These are phyloP conservation scores for Aspergillus bertholletiae DNA, from an alignment of 495 filamentous ascomycete genomes.

Conservation along the genomic window DNA sequence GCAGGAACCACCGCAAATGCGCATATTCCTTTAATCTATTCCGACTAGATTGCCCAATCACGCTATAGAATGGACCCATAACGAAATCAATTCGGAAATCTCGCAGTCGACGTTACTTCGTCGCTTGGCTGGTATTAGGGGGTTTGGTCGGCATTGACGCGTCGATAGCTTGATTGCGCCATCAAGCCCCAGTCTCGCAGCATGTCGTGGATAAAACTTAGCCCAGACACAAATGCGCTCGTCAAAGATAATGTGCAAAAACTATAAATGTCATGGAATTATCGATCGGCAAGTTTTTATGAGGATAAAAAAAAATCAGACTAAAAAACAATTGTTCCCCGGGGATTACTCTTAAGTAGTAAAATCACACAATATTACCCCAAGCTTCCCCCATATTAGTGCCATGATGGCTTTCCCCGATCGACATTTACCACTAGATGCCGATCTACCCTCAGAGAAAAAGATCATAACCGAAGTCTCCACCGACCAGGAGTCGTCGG, in stretches of 20 bases:
- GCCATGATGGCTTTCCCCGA: background rate
- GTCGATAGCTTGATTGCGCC: conserved; percentile 1
- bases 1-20: too few species aligned
- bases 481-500: background rate
- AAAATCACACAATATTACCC: background rate
- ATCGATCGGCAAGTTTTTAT: background rate
- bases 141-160: background rate
- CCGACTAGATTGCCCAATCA: too few species aligned
- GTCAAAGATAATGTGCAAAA: background rate
- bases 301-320: background rate
- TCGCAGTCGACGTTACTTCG: too few species aligned
- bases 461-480: background rate
- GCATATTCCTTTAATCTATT: too few species aligned
- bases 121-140: background rate
- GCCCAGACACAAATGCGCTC: background rate
- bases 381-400: background rate
- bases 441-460: background rate
- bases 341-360: background rate
- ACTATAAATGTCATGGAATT: background rate
- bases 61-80: too few species aligned
- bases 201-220: background rate
- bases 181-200: background rate
- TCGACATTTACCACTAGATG: background rate
- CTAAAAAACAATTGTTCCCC: background rate
- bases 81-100: too few species aligned